Evolutionary conservation across 2,329 filamentous ascomycete genomes (phyloP).

Genomic region (Aspergillus texensis): DNA sequence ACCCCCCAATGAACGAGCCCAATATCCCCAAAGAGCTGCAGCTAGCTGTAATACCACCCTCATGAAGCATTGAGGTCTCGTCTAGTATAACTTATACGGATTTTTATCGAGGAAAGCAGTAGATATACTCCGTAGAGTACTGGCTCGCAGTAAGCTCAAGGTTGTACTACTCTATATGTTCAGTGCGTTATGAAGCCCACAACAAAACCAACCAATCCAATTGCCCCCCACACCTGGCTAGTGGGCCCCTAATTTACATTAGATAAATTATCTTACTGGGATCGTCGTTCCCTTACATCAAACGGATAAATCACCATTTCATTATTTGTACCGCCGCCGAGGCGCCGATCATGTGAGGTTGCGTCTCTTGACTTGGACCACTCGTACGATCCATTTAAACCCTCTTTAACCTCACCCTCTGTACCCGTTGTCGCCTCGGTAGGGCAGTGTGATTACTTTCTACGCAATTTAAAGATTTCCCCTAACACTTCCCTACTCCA

Average conservation of each 20-base stretch:
- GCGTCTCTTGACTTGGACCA: conserved; percentile 5
- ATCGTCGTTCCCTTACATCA: conserved; percentile 2
- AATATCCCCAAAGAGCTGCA: background rate
- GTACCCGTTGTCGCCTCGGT: conserved; percentile 6
- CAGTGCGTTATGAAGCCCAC: background rate
- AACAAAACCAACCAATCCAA: background rate
- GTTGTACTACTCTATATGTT: background rate
- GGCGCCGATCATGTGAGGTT: conserved; percentile 30
- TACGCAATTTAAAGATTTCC: background rate
- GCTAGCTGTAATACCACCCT: background rate
- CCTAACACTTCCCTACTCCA: background rate
- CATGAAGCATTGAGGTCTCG: too few species aligned
- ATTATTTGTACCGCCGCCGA: conserved; percentile 18
- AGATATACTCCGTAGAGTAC: background rate
- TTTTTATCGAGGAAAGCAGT: background rate
- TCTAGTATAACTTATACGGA: background rate
- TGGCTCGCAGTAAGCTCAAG: background rate
- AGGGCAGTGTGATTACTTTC: conserved; percentile 5
- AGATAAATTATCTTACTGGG: conserved; percentile 2
- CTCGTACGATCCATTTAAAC: conserved; percentile 5
- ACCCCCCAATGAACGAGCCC: background rate
- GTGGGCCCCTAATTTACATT: conserved; percentile 3
- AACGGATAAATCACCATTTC: conserved; percentile 17
- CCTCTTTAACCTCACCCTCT: conserved; percentile 5
- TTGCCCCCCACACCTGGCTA: background rate